Evolutionary conservation across 139 green algal species (phyloP).

Genomic region (Klebsormidium nitens): DNA sequence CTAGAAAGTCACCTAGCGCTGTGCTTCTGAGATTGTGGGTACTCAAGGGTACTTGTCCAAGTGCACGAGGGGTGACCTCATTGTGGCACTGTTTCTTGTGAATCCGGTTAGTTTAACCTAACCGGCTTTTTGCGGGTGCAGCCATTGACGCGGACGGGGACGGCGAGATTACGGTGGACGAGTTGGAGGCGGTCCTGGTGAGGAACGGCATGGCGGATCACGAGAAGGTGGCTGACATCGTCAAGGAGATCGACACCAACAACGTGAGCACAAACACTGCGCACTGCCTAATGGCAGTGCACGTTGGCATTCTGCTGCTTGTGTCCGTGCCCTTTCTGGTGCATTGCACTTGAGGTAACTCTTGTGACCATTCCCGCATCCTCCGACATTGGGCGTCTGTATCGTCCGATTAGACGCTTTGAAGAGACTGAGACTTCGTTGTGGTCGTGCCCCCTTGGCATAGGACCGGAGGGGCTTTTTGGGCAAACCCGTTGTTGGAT

Average conservation of each 20-base stretch:
- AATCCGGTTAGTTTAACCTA: too few species aligned
- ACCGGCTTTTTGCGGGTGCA: too few species aligned
- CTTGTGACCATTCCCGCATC: not conserved
- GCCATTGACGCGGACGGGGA: not conserved
- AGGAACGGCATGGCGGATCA: slow-evolving; percentile 2
- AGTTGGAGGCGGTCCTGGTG: slow-evolving; percentile 8
- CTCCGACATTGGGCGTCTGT: not conserved
- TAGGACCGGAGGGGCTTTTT: not conserved
- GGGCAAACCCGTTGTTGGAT: not conserved
- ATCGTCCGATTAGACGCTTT: not conserved
- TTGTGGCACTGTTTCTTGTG: too few species aligned
- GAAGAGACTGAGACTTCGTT: not conserved
- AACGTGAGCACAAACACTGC: not conserved
- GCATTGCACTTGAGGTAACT: not conserved
- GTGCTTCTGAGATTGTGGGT: too few species aligned
- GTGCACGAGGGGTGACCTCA: too few species aligned
- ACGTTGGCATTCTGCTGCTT: not conserved
- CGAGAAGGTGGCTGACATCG: not conserved
- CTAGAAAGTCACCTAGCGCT: too few species aligned
- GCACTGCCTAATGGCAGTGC: not conserved
- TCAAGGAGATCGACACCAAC: slow-evolving; percentile 10
- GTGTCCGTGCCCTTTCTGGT: not conserved
- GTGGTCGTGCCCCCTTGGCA: not conserved
- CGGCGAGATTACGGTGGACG: slow-evolving; percentile 17
- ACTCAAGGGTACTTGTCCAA: too few species aligned